Evolutionary conservation across 1,284 basidiomycete species (phyloP), one percentile per base, ranked within the genome.

Genomic region (Moniliella sp.): DNA sequence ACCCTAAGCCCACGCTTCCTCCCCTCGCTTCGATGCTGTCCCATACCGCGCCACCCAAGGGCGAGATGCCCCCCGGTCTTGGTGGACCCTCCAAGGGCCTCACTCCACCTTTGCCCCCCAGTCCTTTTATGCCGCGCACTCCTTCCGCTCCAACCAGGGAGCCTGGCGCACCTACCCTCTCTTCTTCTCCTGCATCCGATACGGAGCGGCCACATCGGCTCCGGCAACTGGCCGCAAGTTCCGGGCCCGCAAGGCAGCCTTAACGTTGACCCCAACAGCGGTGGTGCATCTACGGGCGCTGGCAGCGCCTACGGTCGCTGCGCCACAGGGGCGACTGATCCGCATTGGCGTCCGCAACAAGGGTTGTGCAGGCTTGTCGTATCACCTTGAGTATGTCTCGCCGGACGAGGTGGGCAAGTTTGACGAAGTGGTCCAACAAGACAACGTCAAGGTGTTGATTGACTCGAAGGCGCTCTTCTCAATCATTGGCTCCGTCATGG

Each of bases 401-500:
- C 51, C 52, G 1, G 32, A 45, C 10, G 37, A 61, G 46, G 77
- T 83, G 0, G 81, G 73, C 3, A 77, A 75, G 62, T 97, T 97
- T 56, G 91, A 99, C 64, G 91, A 97, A 61, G 71, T 91, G n/a
- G 86, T 97, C 18, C 75, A 83, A 62, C 50, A 55, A 30, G 49
- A 52, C 17, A 55, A 48, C 4, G 83, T 93, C 17, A 73, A 70
- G 50, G 88, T 99, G 25, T 67, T 97, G 40, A 84, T 97, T 59
- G 91, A 99, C 65, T 79, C 76, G 60, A 93, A 91, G 63, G 91
- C 91, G 15, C 65, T 99, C 43, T 97, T 99, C 63, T 84, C 78
- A 40, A 91, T 99, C 54, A 94, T 99, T 45, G 91, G 91, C 26
- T 86, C 81, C 58, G 78, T 78, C 66, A 99, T 99, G 91, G 84